Percentiles rank a stretch among this genome's conserved stretches.
phyloP scores from a whole-genome alignment of 2,329 filamentous ascomycete species.

The Neofusicoccum cordaticola region DNA sequence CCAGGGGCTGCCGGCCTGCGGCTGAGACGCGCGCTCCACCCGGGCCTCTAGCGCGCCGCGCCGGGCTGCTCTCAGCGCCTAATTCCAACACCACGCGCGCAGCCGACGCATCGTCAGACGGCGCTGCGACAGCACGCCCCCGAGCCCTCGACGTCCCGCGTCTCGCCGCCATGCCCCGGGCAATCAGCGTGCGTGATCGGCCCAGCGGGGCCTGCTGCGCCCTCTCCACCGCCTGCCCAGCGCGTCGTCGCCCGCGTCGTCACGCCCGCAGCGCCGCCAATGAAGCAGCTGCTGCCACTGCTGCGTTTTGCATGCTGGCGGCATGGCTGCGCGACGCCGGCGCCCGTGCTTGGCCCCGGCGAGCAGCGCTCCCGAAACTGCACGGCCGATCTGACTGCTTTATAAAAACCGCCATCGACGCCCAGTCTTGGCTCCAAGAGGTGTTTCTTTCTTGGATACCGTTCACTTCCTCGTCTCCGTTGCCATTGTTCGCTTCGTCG shows the following conservation, averaged over 20 bases:
- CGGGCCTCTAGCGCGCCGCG: background rate
- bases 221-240: background rate
- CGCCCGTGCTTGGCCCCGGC: background rate
- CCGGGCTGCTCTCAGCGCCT: background rate
- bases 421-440: slow-evolving; percentile 11
- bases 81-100: background rate
- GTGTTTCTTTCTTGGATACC: slow-evolving; percentile 10
- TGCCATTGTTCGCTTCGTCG: slow-evolving; percentile 8
- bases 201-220: background rate
- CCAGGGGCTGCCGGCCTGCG: too few species aligned
- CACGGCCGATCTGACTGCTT: background rate
- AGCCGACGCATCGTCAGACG: background rate
- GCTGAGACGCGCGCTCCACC: background rate
- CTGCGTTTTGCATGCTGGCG: background rate
- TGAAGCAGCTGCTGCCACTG: slow-evolving; percentile 4
- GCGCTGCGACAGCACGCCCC: background rate
- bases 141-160: background rate
- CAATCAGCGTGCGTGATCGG: slow-evolving; percentile 9
- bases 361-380: background rate
- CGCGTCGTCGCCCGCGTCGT: background rate
- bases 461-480: background rate
- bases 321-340: background rate
- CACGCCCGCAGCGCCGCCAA: background rate
- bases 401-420: slow-evolving; percentile 1
- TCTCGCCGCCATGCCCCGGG: background rate